Percentiles rank a stretch among this genome's conserved stretches.
Evolutionary conservation across 352 stramenopile species (phyloP).

Genomic region (Phytophthora citricola): DNA sequence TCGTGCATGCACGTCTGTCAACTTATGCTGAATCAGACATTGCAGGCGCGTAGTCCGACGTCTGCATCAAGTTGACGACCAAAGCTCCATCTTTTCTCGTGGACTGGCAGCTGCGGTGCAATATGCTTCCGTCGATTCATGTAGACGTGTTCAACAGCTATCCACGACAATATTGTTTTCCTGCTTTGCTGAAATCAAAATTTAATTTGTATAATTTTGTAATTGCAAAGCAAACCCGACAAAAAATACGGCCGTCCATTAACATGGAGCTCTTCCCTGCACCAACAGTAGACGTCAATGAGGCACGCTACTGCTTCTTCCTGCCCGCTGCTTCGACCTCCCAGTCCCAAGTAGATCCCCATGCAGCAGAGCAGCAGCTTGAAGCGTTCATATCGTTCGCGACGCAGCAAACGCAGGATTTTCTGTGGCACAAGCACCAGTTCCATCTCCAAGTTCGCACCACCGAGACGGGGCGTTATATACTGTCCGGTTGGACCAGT

Average conservation of each 20-base stretch:
- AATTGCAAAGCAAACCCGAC: background rate
- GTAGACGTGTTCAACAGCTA: too few species aligned
- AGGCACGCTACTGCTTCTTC: conserved; percentile 51
- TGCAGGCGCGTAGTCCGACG: too few species aligned
- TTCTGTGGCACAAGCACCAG: conserved; percentile 63
- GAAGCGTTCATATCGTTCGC: conserved; percentile 35
- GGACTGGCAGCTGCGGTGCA: too few species aligned
- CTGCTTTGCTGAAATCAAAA: too few species aligned
- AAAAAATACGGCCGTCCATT: conserved; percentile 3
- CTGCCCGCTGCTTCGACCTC: conserved; percentile 6
- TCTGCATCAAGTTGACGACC: too few species aligned
- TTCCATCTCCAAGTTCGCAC: conserved; percentile 46
- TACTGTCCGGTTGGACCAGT: conserved; percentile 42
- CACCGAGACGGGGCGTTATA: conserved; percentile 30
- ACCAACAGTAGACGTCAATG: conserved; percentile 33
- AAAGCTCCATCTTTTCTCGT: too few species aligned
- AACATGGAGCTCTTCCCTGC: conserved; percentile 39
- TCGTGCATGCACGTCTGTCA: too few species aligned
- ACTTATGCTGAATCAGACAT: too few species aligned
- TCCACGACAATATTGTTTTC: too few species aligned
- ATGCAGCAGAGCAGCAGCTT: conserved; percentile 24
- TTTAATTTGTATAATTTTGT: too few species aligned
- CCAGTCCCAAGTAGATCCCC: background rate
- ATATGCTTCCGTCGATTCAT: too few species aligned
- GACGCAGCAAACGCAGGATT: conserved; percentile 43